A percentile compares a stretch with the other conserved stretches of the same genome.
phyloP scores from a whole-genome alignment of 345 rosid genomes.

The Syzygium oleosum region DNA sequence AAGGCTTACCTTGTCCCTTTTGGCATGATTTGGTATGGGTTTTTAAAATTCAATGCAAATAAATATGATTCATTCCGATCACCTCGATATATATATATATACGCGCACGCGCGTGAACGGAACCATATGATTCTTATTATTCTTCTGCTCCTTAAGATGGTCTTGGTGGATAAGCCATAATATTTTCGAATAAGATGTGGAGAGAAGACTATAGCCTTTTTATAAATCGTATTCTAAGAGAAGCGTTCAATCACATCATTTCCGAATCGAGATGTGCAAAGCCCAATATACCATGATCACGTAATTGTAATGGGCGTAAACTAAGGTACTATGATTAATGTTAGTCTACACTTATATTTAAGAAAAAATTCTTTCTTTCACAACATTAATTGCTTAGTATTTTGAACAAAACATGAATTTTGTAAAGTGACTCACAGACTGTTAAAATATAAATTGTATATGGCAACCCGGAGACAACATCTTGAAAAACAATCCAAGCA shows the following conservation, averaged over 20 bases:
- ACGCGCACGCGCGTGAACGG: background rate
- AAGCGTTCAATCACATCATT: background rate
- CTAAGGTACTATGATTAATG: background rate
- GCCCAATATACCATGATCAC: background rate
- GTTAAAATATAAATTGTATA: no score
- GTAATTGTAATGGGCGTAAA: background rate
- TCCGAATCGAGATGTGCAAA: background rate
- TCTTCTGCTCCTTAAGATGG: background rate
- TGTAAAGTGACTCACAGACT: background rate
- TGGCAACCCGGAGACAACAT: background rate
- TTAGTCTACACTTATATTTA: background rate
- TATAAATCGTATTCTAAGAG: background rate
- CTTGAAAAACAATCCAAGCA: background rate
- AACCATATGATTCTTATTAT: background rate
- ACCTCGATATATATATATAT: background rate
- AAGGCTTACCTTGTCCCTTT: background rate
- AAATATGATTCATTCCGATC: background rate
- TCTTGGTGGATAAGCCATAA: background rate
- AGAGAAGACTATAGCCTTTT: background rate
- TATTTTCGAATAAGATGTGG: background rate
- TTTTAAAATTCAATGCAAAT: background rate
- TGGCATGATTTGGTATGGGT: background rate
- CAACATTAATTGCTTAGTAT: background rate
- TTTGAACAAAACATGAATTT: background rate
- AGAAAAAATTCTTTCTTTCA: background rate